Conservation (phyloP, 305 asterid species). For the Fraxinus albicans region DNA sequence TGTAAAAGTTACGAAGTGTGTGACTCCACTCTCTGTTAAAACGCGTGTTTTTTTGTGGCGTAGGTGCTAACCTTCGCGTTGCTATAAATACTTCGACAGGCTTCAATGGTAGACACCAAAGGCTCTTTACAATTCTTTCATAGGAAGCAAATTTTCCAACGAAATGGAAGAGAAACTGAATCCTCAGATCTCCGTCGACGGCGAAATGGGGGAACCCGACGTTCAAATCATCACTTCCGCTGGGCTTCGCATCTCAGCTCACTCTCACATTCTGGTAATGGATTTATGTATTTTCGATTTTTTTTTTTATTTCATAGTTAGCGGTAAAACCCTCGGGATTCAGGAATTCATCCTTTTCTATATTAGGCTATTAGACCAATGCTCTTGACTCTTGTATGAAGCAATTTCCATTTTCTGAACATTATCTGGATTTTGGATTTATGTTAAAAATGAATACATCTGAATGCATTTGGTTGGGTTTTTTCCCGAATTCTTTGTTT, state of each 20-base stretch:
- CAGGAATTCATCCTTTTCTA: background rate
- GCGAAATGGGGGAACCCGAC: slow-evolving; percentile 52
- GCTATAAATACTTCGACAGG: background rate
- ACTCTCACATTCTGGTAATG: slow-evolving; percentile 65
- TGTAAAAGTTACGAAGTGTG: background rate
- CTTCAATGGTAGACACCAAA: background rate
- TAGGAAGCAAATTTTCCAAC: background rate
- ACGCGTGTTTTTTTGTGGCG: background rate
- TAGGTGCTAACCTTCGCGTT: background rate
- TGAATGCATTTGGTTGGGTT: background rate
- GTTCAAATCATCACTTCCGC: slow-evolving; percentile 58
- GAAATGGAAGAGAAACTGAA: background rate
- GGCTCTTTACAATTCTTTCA: background rate
- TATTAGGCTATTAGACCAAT: too few species aligned
- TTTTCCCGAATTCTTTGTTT: background rate
- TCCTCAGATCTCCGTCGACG: slow-evolving; percentile 28
- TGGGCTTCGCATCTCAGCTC: slow-evolving; percentile 67
- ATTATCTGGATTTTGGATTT: too few species aligned
- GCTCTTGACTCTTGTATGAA: background rate
- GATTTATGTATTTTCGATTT: background rate
- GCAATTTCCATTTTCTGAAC: background rate
- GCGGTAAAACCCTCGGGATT: background rate
- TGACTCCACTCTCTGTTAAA: background rate
- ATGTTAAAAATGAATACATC: background rate
- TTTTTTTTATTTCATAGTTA: background rate